phyloP scores from a whole-genome alignment of 2,329 filamentous ascomycete species.

The Biscogniauxia sp. region DNA sequence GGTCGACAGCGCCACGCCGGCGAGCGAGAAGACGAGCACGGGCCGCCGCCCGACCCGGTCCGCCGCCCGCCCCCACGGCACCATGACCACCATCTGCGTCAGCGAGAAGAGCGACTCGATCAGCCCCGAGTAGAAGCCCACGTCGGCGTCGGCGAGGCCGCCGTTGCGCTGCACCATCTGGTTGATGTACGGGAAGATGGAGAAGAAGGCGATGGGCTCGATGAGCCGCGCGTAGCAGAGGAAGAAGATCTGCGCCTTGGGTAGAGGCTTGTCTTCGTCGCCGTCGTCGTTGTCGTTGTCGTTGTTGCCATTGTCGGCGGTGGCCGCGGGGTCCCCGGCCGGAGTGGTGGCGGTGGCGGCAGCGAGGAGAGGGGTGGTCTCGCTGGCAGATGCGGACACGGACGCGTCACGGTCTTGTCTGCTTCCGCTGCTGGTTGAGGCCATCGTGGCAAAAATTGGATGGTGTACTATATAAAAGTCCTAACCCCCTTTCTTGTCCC shows the following conservation, averaged over 20 bases:
- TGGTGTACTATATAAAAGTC: too few relatives aligned
- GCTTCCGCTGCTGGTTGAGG: neutral
- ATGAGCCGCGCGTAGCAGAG: constrained; percentile 72
- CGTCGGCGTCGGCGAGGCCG: constrained; percentile 58
- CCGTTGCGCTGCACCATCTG: constrained; percentile 72
- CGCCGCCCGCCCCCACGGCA: constrained; percentile 66
- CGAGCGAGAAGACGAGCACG: constrained; percentile 64
- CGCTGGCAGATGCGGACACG: too few relatives aligned
- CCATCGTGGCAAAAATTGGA: neutral
- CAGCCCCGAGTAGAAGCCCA: constrained; percentile 76
- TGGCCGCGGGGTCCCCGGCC: neutral
- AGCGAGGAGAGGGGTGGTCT: constrained; percentile 15
- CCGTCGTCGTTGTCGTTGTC: neutral
- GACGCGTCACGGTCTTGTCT: constrained; percentile 7
- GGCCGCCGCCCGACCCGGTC: constrained; percentile 73
- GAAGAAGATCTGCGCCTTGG: constrained; percentile 64
- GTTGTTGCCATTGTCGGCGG: constrained; percentile 17
- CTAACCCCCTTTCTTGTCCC: neutral
- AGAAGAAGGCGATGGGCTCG: constrained; percentile 81
- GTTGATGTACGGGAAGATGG: constrained; percentile 77
- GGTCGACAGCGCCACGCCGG: constrained; percentile 60
- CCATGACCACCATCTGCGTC: constrained; percentile 75
- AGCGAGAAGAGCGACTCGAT: constrained; percentile 73
- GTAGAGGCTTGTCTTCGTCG: constrained; percentile 47
- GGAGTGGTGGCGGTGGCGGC: constrained; percentile 1